phyloP scores from a whole-genome alignment of 257 asterid species.

The Nicotiana undulata region DNA sequence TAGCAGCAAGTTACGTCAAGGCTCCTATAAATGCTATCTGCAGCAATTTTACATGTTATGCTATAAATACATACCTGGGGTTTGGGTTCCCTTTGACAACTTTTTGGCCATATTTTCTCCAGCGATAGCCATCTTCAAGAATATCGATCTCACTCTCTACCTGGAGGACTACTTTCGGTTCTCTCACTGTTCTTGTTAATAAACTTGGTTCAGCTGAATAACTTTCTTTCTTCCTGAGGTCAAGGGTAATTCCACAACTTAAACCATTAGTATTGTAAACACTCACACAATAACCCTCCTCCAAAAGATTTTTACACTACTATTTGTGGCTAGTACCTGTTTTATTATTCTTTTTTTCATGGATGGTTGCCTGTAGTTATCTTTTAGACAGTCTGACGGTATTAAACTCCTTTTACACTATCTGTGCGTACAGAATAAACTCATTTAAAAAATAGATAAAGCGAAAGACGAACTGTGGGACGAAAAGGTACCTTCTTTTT shows the following conservation, averaged over 20 bases:
- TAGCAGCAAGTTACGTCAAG: too few species aligned
- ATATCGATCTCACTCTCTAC: slow-evolving; percentile 60
- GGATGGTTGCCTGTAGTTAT: neutral
- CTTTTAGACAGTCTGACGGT: neutral
- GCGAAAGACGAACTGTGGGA: neutral
- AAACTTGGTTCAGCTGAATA: slow-evolving; percentile 28
- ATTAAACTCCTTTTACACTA: too few species aligned
- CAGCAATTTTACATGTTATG: neutral
- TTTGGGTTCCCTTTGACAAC: slow-evolving; percentile 90
- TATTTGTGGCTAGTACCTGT: neutral
- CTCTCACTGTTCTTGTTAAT: slow-evolving; percentile 51
- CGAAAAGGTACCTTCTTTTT: slow-evolving; percentile 42
- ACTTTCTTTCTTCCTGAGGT: slow-evolving; percentile 51
- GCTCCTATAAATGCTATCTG: too few species aligned
- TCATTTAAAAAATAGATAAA: neutral
- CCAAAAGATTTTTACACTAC: neutral
- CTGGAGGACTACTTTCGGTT: slow-evolving; percentile 65
- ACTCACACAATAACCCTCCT: neutral
- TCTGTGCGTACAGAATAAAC: too few species aligned
- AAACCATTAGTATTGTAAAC: neutral
- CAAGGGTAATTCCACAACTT: neutral
- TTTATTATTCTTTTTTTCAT: neutral
- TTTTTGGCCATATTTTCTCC: slow-evolving; percentile 90
- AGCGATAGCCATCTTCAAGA: slow-evolving; percentile 78
- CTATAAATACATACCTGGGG: slow-evolving; percentile 49